Evolutionary conservation across 768 basidiomycete genomes (phyloP).

Genomic region (Suillus ampliporus): DNA sequence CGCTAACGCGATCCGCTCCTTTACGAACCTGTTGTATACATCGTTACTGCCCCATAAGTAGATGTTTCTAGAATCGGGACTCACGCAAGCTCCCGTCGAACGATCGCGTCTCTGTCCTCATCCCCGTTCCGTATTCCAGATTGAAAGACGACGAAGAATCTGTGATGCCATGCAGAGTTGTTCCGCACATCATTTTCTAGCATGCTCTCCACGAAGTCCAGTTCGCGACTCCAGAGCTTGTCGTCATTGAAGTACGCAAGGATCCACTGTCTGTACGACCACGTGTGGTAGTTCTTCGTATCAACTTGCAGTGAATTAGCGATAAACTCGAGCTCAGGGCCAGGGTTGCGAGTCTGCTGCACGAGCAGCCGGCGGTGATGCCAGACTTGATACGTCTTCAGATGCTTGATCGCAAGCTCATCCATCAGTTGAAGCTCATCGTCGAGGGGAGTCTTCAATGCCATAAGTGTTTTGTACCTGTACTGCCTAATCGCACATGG

Average conservation of each 20-base stretch:
- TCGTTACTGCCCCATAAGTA: neutral
- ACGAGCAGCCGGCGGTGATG: constrained; percentile 86
- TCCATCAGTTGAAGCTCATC: constrained; percentile 86
- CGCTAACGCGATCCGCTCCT: constrained; percentile 80
- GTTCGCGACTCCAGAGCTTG: constrained; percentile 74
- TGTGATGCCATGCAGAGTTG: constrained; percentile 98
- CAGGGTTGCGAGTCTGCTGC: constrained; percentile 54
- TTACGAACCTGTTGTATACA: constrained; percentile 62
- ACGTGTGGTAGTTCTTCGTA: constrained; percentile 98
- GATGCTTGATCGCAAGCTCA: constrained; percentile 77
- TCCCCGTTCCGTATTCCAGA: constrained; percentile 67
- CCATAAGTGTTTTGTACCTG: constrained; percentile 85
- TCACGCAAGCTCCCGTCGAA: constrained; percentile 78
- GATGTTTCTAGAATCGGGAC: constrained; percentile 37
- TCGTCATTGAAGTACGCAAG: constrained; percentile 82
- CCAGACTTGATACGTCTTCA: constrained; percentile 99
- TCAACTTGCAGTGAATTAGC: constrained; percentile 73
- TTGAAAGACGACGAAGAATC: constrained; percentile 86
- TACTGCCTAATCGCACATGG: constrained; percentile 74
- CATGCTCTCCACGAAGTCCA: constrained; percentile 76
- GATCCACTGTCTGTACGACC: constrained; percentile 97
- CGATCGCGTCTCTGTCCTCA: constrained; percentile 60
- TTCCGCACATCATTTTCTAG: constrained; percentile 83
- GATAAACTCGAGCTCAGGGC: constrained; percentile 82
- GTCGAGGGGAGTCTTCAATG: constrained; percentile 68